Conservation (phyloP, 176 grass and related monocot genomes). For the Zea luxurians region DNA sequence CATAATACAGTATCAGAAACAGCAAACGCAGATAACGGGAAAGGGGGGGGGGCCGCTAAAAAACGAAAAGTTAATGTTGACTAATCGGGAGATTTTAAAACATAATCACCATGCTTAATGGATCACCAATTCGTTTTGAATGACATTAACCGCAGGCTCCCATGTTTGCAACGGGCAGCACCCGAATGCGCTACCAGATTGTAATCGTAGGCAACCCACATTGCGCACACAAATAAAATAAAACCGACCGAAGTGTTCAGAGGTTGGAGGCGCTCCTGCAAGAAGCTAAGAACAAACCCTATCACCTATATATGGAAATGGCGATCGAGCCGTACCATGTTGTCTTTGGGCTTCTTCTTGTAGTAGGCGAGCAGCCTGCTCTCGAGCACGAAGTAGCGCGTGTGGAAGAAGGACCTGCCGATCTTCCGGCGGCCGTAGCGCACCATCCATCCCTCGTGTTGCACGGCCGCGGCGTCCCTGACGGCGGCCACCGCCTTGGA, state of each 20-base stretch:
- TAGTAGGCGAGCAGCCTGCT: slow-evolving; percentile 72
- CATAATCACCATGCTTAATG: background rate
- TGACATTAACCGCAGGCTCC: background rate
- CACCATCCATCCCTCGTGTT: slow-evolving; percentile 68
- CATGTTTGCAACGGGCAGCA: background rate
- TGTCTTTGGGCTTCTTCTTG: slow-evolving; percentile 94
- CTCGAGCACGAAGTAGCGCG: slow-evolving; percentile 77
- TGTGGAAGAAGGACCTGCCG: slow-evolving; percentile 61
- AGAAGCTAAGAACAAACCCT: background rate
- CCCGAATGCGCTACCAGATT: background rate
- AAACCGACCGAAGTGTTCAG: background rate
- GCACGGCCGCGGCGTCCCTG: slow-evolving; percentile 40
- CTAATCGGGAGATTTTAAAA: background rate
- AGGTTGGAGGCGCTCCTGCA: background rate
- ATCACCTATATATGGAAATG: background rate
- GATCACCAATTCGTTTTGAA: background rate
- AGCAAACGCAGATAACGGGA: background rate
- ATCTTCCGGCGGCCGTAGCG: slow-evolving; percentile 72
- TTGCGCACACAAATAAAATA: background rate
- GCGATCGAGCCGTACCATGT: slow-evolving; percentile 40
- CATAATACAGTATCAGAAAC: background rate
- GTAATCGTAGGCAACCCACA: background rate
- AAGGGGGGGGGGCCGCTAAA: too few relatives aligned
- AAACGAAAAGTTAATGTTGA: background rate
- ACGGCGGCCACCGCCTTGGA: slow-evolving; percentile 33